Base-by-base conservation (phyloP, 305 asterid species). In the Coffea humblotiana region DNA sequence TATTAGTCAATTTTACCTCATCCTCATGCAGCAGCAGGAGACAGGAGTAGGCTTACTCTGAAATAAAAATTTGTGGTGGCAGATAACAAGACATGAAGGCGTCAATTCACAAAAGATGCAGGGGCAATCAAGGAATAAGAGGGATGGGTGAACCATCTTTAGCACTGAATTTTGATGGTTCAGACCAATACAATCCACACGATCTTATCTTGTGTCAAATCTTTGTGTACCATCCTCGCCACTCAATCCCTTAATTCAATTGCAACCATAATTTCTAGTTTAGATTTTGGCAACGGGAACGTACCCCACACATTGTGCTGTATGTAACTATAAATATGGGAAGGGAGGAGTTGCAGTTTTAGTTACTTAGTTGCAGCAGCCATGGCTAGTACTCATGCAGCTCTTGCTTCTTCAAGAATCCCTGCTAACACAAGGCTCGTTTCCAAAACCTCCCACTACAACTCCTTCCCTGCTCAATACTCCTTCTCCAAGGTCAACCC, bases 401-500 rank as follows among this genome's bases (percentile, higher is more conserved):
- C 98, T 87, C 85, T 94, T 85, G 97, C 92, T 69, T 93, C 92
- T 85, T 93, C 97, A 85, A 91, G 95, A 86, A 90, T 94, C 91
- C 96, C 96, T 67, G 84, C 90, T 54, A 87, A 83, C 87, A 85
- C 92, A 18, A 90, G 86, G 76, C 84, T 92, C 65, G 91, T 92
- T 43, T 87, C 94, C 64, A 90, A 86, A 87, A 76, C 86, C 61
- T 72, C 89, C 70, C 83, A 84, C 70, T 13, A 13, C 70, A 64
- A 64, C 81, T 85, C 89, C 54, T 88, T 87, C 84, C 83, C 94
- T 27, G 71, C 90, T 80, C 98, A 90, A 76, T 90, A 94, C 89
- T 88, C 87, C 87, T 90, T 86, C 88, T 90, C 92, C 40, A 94
- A 90, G 97, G 97, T 90, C 75, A 49, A 15, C 80, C 70, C 43